Conservation (phyloP, 768 basidiomycete genomes). For the Polyporus arcularius region DNA sequence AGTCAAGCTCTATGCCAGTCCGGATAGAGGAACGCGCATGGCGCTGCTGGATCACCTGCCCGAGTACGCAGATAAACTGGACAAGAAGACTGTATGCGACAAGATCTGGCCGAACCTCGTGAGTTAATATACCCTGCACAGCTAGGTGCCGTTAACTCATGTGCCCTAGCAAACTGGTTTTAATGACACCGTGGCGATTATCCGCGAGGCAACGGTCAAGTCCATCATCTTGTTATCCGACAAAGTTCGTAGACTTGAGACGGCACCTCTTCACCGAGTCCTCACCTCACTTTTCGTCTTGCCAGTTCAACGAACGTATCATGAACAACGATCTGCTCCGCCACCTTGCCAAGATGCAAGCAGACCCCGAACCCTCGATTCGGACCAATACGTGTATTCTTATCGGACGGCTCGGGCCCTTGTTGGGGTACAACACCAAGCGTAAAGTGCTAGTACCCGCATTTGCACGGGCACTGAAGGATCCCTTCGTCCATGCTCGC, state of each 20-base stretch:
- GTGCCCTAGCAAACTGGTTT: conserved; percentile 85
- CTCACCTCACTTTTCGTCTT: background rate
- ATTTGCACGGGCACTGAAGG: conserved; percentile 86
- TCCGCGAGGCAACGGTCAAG: conserved; percentile 93
- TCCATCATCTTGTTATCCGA: conserved; percentile 82
- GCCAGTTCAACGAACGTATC: conserved; percentile 83
- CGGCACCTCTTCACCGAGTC: background rate
- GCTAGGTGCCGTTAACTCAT: background rate
- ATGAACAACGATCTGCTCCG: conserved; percentile 96
- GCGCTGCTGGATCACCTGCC: conserved; percentile 84
- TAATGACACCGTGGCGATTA: conserved; percentile 89
- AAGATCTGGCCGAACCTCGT: conserved; percentile 94
- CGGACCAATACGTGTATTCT: conserved; percentile 97
- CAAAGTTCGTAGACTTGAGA: conserved; percentile 51
- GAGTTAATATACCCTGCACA: conserved; percentile 26
- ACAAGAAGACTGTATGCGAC: conserved; percentile 81
- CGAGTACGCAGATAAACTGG: conserved; percentile 85
- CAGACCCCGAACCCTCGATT: conserved; percentile 91
- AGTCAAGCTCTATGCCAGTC: conserved; percentile 81
- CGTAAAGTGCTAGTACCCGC: conserved; percentile 97
- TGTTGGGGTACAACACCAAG: conserved; percentile 85
- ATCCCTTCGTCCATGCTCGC: conserved; percentile 88
- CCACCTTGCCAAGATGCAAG: conserved; percentile 89
- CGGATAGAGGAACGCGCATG: conserved; percentile 93
- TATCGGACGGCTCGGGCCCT: conserved; percentile 86